Evolutionary conservation across 257 asterid genomes (phyloP).

Genomic region (Agastache rugosa): DNA sequence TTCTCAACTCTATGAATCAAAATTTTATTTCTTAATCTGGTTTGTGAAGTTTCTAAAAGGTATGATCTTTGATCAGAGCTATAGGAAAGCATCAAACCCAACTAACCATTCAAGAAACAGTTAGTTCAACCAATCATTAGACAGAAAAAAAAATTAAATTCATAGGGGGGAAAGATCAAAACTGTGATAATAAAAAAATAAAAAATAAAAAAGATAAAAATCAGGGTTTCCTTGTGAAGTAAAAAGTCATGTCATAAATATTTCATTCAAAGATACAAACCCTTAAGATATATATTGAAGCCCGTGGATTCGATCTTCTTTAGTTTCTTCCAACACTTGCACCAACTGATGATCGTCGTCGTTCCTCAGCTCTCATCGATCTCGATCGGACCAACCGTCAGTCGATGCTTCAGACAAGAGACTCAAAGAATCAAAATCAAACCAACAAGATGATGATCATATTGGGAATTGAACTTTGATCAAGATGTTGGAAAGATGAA

Average conservation of each 20-base stretch:
- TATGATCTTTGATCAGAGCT: background rate
- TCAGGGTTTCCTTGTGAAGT: conserved; percentile 7
- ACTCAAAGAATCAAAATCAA: background rate
- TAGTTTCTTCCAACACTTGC: conserved; percentile 18
- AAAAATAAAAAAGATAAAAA: background rate
- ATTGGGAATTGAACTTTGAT: background rate
- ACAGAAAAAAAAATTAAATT: conserved; percentile 11
- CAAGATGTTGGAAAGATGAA: conserved; percentile 11
- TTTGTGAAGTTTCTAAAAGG: background rate
- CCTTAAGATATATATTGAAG: conserved; percentile 1
- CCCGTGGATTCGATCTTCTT: conserved; percentile 27
- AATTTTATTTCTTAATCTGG: background rate
- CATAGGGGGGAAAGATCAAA: background rate
- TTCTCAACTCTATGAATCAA: background rate
- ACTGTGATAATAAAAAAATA: background rate
- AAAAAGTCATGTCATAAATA: background rate
- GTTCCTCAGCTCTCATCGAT: conserved; percentile 25
- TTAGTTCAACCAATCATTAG: background rate
- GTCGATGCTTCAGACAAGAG: background rate
- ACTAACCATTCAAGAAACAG: background rate
- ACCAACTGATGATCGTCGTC: conserved; percentile 29
- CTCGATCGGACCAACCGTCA: background rate
- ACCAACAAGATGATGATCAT: background rate
- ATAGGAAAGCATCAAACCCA: background rate
- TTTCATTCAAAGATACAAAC: conserved; percentile 31